phyloP scores from a whole-genome alignment of 2,329 filamentous ascomycete genomes.

The Aspergillus intermedius region DNA sequence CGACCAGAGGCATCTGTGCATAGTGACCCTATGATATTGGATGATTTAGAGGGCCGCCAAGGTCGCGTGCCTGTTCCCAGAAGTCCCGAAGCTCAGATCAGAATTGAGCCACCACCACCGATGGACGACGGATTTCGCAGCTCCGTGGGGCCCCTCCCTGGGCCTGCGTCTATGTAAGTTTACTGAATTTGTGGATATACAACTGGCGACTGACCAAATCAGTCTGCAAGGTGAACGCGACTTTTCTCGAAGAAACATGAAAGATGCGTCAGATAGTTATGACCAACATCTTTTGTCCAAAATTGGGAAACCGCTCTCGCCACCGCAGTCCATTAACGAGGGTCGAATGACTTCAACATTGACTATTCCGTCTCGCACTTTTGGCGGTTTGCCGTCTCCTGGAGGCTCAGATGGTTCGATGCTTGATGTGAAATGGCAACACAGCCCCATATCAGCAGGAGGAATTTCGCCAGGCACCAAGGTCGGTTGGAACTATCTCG shows the following conservation, averaged over 20 bases:
- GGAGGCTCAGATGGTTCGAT: constrained; percentile 24
- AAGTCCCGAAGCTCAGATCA: constrained; percentile 30
- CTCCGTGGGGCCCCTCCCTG: constrained; percentile 20
- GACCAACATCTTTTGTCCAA: constrained; percentile 57
- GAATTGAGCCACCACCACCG: constrained; percentile 28
- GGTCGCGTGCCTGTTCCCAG: constrained; percentile 21
- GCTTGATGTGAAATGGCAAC: constrained; percentile 33
- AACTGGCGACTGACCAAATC: constrained; percentile 1
- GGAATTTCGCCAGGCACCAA: constrained; percentile 37
- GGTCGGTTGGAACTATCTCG: constrained; percentile 35
- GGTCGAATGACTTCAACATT: constrained; percentile 26
- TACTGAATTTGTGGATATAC: neutral
- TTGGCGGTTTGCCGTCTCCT: constrained; percentile 27
- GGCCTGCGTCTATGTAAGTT: constrained; percentile 29
- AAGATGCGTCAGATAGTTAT: constrained; percentile 56
- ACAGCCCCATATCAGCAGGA: constrained; percentile 32
- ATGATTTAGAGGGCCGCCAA: constrained; percentile 31
- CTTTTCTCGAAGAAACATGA: constrained; percentile 51
- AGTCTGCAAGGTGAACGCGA: constrained; percentile 56
- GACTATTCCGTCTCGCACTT: constrained; percentile 26
- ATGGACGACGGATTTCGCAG: constrained; percentile 28
- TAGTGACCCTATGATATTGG: constrained; percentile 30
- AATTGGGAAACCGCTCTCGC: constrained; percentile 55
- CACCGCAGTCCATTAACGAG: constrained; percentile 35
- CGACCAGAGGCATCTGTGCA: constrained; percentile 28